Percentiles rank a stretch among this genome's conserved stretches.
These are phyloP conservation scores for Rhodotorula toruloides DNA, from an alignment of 768 basidiomycete genomes.

Conservation along the genomic window DNA sequence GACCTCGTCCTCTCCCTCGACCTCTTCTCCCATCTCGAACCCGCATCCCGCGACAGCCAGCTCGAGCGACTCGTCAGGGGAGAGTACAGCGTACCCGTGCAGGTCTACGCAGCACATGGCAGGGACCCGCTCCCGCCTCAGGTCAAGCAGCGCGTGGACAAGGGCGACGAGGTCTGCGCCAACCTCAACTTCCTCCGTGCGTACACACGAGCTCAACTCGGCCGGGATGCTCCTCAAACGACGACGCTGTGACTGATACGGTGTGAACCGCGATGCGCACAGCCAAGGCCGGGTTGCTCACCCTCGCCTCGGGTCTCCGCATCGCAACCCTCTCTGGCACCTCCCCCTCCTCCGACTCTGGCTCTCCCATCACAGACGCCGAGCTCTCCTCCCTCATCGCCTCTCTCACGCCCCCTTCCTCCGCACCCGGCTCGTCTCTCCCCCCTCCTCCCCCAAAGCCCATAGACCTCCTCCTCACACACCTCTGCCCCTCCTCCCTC, in stretches of 20 bases:
- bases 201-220: slow-evolving; percentile 42
- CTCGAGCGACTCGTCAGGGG: slow-evolving; percentile 62
- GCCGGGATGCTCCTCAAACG: not conserved
- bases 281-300: slow-evolving; percentile 17
- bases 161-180: slow-evolving; percentile 69
- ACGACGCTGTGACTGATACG: no score
- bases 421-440: slow-evolving; percentile 65
- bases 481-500: slow-evolving; percentile 67
- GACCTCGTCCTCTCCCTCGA: slow-evolving; percentile 73
- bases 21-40: slow-evolving; percentile 64
- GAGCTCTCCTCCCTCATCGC: slow-evolving; percentile 35
- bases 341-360: slow-evolving; percentile 67
- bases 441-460: slow-evolving; percentile 60
- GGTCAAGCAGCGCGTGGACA: slow-evolving; percentile 68
- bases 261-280: no score
- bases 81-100: slow-evolving; percentile 67
- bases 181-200: slow-evolving; percentile 81
- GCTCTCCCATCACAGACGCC: slow-evolving; percentile 10
- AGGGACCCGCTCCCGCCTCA: slow-evolving; percentile 64
- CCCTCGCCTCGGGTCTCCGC: slow-evolving; percentile 40
- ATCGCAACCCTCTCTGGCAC: slow-evolving; percentile 55
- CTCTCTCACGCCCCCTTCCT: slow-evolving; percentile 52
- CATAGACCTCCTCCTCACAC: slow-evolving; percentile 74
- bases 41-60: slow-evolving; percentile 52
- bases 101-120: slow-evolving; percentile 91